A percentile compares a stretch with the other conserved stretches of the same genome.
Conservation (phyloP, 345 rosid genomes). For the Laguncularia racemosa region DNA sequence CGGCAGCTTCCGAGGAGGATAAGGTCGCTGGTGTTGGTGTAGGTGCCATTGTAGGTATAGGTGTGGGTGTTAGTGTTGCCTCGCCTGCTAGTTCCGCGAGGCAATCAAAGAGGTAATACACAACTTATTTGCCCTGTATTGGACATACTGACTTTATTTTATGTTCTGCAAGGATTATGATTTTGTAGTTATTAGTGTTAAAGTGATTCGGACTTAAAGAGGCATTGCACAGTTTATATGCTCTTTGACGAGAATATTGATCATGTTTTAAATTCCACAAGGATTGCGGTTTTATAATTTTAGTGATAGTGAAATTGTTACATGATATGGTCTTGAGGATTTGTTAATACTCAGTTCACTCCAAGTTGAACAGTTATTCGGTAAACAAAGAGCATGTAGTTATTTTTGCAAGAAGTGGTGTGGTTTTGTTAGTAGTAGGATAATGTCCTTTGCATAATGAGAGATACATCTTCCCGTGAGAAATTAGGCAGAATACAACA, state of each 20-base stretch:
- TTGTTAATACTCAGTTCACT: no score
- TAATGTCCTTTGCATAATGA: no score
- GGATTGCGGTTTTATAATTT: neutral
- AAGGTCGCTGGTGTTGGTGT: conserved; percentile 32
- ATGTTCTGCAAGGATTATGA: no score
- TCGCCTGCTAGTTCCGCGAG: conserved; percentile 24
- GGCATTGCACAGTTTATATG: neutral
- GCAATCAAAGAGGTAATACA: conserved; percentile 47
- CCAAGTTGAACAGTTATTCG: no score
- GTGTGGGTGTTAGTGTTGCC: neutral
- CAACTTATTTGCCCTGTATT: neutral
- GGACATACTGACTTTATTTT: neutral
- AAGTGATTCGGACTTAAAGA: neutral
- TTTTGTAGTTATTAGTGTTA: no score
- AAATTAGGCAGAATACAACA: no score
- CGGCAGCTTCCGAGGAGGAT: conserved; percentile 48
- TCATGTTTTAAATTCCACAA: neutral
- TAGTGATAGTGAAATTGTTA: neutral
- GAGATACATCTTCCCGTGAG: no score
- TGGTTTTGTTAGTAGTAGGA: no score
- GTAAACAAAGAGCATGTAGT: no score
- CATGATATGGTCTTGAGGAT: no score
- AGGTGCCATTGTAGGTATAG: no score
- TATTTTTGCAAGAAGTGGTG: no score
- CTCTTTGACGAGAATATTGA: neutral